Evolutionary conservation across 2,329 filamentous ascomycete species (phyloP), one percentile per base, ranked within the genome.

Genomic region (Colletotrichum sp.): DNA sequence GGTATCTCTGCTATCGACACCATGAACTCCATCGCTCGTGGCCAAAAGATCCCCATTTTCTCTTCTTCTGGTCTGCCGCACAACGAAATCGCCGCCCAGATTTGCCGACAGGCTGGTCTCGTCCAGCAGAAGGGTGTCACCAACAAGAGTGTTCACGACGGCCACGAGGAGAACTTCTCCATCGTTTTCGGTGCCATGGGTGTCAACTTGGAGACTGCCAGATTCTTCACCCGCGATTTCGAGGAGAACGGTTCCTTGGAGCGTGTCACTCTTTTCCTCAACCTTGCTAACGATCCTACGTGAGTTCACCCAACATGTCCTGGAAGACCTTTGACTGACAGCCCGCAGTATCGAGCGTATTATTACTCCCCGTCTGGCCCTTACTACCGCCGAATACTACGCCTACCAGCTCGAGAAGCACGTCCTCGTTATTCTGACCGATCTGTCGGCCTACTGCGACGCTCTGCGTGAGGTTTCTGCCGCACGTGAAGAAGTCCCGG

Each of bases 331-430:
- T 8, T n/a, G 64, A 10, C 75, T 80, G 73, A 83, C 76, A 13
- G 5, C 2, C 5, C 64, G 28, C 80, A 97, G 95, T 69, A 99
- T 99, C 86, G 97, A 99, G 88, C 97, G 97, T 93, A 99, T 99
- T 85, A 99, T 99, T 85, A 99, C 97, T 70, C 97, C 97, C 85
- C 97, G 97, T 92, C 94, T 99, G 77, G 97, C 97, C 70, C 92
- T 99, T 79, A 99, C 97, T 66, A 99, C 97, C 30, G 97, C 97
- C 86, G 97, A 99, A 88, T 99, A 99, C 92, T 99, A 98, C 87
- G 97, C 97, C 84, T 99, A 99, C 89, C 97, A 99, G 88, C 93
- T 99, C 80, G 97, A 99, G 92, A 99, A 99, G 92, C 97, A 99
- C 92, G 97, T 99, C 77, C 88, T 99, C 79, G 97, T 99, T 83